phyloP scores from a whole-genome alignment of 1,284 basidiomycete genomes.

The Schizophyllum commune region DNA sequence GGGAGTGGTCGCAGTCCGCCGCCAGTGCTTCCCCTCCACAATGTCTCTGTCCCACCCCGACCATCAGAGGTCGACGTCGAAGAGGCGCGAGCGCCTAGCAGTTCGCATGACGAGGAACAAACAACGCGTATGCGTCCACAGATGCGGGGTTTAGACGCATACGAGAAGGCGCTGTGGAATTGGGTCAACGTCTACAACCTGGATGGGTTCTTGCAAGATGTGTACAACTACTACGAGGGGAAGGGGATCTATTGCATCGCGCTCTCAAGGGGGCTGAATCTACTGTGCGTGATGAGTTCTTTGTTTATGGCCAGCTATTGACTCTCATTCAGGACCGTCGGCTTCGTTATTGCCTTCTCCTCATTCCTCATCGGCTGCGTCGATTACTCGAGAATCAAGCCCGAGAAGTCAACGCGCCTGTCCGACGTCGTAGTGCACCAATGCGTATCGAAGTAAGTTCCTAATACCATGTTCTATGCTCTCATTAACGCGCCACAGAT shows the following conservation, averaged over 20 bases:
- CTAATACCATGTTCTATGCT: constrained; percentile 2
- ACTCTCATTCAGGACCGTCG: constrained; percentile 66
- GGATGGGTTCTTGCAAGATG: constrained; percentile 91
- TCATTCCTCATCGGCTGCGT: constrained; percentile 94
- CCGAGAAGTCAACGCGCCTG: constrained; percentile 55
- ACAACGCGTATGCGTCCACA: constrained; percentile 28
- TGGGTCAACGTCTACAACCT: constrained; percentile 99
- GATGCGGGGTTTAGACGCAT: constrained; percentile 70
- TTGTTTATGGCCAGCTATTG: constrained; percentile 10
- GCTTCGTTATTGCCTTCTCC: constrained; percentile 95
- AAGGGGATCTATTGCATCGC: constrained; percentile 96
- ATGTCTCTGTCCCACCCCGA: constrained; percentile 48
- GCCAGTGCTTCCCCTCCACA: constrained; percentile 12
- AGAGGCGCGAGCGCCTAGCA: constrained; percentile 16
- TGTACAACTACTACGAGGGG: constrained; percentile 93
- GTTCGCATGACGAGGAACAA: constrained; percentile 14
- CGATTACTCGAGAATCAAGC: constrained; percentile 78
- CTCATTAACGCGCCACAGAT: constrained; percentile 36
- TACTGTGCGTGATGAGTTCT: constrained; percentile 62
- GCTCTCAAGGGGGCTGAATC: constrained; percentile 78
- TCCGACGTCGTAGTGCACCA: constrained; percentile 74
- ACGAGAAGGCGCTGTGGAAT: constrained; percentile 92
- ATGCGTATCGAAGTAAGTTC: constrained; percentile 72
- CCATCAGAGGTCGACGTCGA: constrained; percentile 31
- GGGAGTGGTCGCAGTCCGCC: constrained; percentile 33